Conservation (phyloP, 805 yeast species). For the Metschnikowia reukaufii region DNA sequence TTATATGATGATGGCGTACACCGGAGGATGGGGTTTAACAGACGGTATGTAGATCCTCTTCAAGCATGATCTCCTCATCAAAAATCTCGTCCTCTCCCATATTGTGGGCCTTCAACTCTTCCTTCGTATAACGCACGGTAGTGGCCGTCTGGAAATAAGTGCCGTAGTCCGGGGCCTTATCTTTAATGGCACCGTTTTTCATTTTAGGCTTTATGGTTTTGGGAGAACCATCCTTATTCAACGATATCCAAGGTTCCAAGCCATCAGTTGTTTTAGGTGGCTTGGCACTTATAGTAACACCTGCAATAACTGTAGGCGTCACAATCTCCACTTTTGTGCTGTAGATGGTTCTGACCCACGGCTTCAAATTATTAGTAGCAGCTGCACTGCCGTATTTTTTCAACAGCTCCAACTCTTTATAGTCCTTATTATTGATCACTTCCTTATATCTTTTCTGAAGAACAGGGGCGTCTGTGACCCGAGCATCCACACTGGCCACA, state of each 20-base stretch:
- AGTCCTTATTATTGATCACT: constrained; percentile 31
- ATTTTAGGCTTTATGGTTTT: constrained; percentile 74
- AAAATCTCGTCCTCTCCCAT: constrained; percentile 60
- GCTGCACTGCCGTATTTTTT: constrained; percentile 20
- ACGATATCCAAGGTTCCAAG: constrained; percentile 77
- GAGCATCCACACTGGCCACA: constrained; percentile 17
- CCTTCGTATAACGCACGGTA: constrained; percentile 55
- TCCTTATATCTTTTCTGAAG: constrained; percentile 32
- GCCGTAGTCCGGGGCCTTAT: constrained; percentile 68
- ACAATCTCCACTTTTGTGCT: constrained; percentile 56
- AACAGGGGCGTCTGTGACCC: constrained; percentile 13
- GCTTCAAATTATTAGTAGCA: constrained; percentile 38
- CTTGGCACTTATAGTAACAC: constrained; percentile 62
- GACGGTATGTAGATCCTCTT: constrained; percentile 73
- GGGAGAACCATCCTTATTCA: constrained; percentile 76
- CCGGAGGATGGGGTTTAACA: constrained; percentile 74
- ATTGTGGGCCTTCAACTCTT: constrained; percentile 70
- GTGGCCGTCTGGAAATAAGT: constrained; percentile 75
- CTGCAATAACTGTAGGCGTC: constrained; percentile 61
- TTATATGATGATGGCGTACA: constrained; percentile 79
- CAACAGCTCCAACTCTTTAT: constrained; percentile 26
- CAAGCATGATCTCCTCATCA: constrained; percentile 53
- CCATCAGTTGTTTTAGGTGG: constrained; percentile 72
- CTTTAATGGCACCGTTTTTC: constrained; percentile 68
- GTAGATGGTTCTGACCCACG: constrained; percentile 76